These are phyloP conservation scores for Skeletonema marinoi DNA, from an alignment of 108 stramenopile genomes.

Conservation along the genomic window DNA sequence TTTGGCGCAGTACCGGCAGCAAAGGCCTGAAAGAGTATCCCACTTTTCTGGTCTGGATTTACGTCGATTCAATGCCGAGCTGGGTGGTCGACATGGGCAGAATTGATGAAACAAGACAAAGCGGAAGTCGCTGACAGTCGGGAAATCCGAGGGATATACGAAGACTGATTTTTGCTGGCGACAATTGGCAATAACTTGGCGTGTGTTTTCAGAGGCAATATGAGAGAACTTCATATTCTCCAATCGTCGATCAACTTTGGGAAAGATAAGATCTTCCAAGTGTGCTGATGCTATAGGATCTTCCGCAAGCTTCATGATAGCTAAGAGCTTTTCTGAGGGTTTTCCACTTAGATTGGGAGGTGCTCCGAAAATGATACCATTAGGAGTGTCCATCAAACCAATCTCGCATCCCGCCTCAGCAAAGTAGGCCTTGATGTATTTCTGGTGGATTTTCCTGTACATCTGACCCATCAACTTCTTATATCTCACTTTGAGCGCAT, in stretches of 20 bases:
- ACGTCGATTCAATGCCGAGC: neutral
- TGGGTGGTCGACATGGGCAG: slow-evolving; percentile 2
- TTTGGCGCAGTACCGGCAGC: slow-evolving; percentile 12
- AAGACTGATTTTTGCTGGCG: slow-evolving; percentile 3
- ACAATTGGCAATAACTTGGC: slow-evolving; percentile 6
- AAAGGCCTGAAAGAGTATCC: neutral
- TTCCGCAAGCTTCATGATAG: slow-evolving; percentile 5
- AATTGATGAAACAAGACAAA: slow-evolving; percentile 21
- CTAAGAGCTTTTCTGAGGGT: slow-evolving; percentile 10
- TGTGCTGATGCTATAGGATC: neutral
- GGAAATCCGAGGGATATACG: slow-evolving; percentile 12
- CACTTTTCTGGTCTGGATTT: neutral
- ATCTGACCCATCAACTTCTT: neutral
- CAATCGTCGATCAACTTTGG: slow-evolving; percentile 4
- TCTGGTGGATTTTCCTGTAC: slow-evolving; percentile 9
- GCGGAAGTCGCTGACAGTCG: slow-evolving; percentile 2
- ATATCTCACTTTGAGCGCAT: neutral
- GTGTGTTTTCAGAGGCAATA: neutral
- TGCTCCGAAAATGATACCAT: slow-evolving; percentile 17
- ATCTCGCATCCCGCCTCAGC: slow-evolving; percentile 16
- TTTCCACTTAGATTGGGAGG: slow-evolving; percentile 5
- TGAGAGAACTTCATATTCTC: slow-evolving; percentile 9
- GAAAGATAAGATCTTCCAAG: slow-evolving; percentile 1
- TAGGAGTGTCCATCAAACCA: slow-evolving; percentile 19
- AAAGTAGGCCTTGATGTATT: slow-evolving; percentile 13